Evolutionary conservation across 2,329 filamentous ascomycete species (phyloP).

Genomic region (Parastagonospora nodorum): DNA sequence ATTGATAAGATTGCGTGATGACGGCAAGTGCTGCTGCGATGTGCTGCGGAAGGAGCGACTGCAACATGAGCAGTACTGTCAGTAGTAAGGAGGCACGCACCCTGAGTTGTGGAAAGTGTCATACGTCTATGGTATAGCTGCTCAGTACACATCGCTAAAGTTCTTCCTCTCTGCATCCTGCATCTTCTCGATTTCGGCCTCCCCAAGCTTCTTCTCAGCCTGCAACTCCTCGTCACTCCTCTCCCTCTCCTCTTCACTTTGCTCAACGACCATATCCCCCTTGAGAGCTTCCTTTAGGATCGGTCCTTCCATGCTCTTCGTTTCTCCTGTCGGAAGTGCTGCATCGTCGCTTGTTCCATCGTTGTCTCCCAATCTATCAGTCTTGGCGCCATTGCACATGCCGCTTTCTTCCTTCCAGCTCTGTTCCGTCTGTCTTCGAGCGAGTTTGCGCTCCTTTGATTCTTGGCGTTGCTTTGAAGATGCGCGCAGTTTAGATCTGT

Average conservation of each 20-base stretch:
- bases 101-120: no score
- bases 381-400: constrained; percentile 51
- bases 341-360: constrained; percentile 31
- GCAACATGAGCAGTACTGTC: no score
- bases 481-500: constrained; percentile 24
- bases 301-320: constrained; percentile 17
- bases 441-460: constrained; percentile 43
- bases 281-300: constrained; percentile 41
- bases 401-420: constrained; percentile 54
- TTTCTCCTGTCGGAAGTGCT: constrained; percentile 2
- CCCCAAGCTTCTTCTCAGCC: constrained; percentile 20
- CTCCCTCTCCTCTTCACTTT: constrained; percentile 28
- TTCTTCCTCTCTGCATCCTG: constrained; percentile 37
- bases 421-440: constrained; percentile 40
- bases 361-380: constrained; percentile 53
- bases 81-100: no score
- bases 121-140: no score
- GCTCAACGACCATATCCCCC: constrained; percentile 41
- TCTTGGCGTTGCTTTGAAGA: constrained; percentile 38
- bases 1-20: background rate
- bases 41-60: no score
- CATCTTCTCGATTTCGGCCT: constrained; percentile 36
- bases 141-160: constrained; percentile 41
- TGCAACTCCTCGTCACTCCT: constrained; percentile 17
- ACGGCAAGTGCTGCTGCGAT: background rate